Evolutionary conservation across 176 grass and related monocot genomes (phyloP), one percentile per base, ranked within the genome.

Genomic region (Sorghum bicolor): DNA sequence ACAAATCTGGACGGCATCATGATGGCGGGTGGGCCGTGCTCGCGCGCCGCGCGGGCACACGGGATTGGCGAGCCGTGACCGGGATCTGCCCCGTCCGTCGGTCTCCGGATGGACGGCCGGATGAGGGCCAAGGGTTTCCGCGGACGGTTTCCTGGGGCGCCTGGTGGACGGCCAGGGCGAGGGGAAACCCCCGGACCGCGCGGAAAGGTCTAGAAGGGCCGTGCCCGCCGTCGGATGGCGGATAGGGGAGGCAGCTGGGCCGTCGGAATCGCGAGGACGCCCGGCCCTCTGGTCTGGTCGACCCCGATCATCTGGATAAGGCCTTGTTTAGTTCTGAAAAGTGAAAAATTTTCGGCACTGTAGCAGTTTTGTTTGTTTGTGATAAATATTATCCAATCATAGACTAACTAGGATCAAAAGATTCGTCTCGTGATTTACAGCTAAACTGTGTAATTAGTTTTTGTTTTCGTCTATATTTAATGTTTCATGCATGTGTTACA

Each of bases 301-400:
- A 64, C 72, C 26, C 66, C 73, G 79, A 82, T 90, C 66, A 82
- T 90, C 66, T 86, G 88, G 88, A 90, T 90, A 86, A n/a, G n/a
- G n/a, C n/a, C n/a, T n/a, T n/a, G n/a, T n/a, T n/a, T n/a, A n/a
- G n/a, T n/a, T n/a, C n/a, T n/a, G n/a, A n/a, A n/a, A n/a, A n/a
- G n/a, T n/a, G n/a, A n/a, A n/a, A n/a, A n/a, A n/a, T n/a, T n/a
- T n/a, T n/a, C n/a, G n/a, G n/a, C n/a, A n/a, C n/a, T n/a, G n/a
- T n/a, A n/a, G n/a, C n/a, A n/a, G n/a, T n/a, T n/a, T n/a, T n/a
- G n/a, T n/a, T n/a, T n/a, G n/a, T n/a, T n/a, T n/a, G n/a, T n/a
- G n/a, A n/a, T n/a, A n/a, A n/a, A n/a, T n/a, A n/a, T n/a, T n/a
- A n/a, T n/a, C n/a, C n/a, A n/a, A n/a, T n/a, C n/a, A n/a, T n/a